Evolutionary conservation across 2,329 filamentous ascomycete species (phyloP).

Genomic region (Xylariaceae sp.): DNA sequence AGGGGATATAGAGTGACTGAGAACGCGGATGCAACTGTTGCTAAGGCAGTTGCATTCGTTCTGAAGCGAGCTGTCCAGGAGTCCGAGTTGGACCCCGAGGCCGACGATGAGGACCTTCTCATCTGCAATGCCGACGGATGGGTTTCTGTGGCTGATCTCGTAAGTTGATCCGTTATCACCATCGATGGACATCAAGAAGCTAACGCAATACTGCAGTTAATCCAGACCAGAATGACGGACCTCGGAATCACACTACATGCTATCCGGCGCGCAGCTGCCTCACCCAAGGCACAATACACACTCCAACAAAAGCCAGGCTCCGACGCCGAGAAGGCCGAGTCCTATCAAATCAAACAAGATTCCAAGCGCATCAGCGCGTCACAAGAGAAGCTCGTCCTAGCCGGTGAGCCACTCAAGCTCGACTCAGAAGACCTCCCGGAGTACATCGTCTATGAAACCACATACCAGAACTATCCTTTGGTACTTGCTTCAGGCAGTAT

Average conservation of each 20-base stretch:
- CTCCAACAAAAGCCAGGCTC: constrained; percentile 27
- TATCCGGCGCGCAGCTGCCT: constrained; percentile 32
- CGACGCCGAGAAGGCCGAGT: constrained; percentile 23
- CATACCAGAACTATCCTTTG: constrained; percentile 42
- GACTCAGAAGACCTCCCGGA: constrained; percentile 36
- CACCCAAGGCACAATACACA: constrained; percentile 36
- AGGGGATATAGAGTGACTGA: constrained; percentile 41
- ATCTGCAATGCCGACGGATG: constrained; percentile 38
- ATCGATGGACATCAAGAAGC: background rate
- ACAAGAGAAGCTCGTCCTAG: constrained; percentile 24
- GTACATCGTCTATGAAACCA: constrained; percentile 42
- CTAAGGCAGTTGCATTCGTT: constrained; percentile 40
- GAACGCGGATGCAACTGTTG: constrained; percentile 36
- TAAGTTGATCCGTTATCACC: constrained; percentile 23
- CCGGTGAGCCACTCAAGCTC: constrained; percentile 30
- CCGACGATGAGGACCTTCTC: constrained; percentile 28
- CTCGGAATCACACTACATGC: constrained; percentile 35
- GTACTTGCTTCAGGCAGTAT: constrained; percentile 39
- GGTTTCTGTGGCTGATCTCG: constrained; percentile 37
- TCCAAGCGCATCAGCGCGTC: constrained; percentile 24
- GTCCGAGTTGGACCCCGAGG: constrained; percentile 33
- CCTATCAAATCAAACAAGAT: constrained; percentile 36
- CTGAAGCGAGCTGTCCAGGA: constrained; percentile 37
- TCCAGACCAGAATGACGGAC: constrained; percentile 32
- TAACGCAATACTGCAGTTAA: constrained; percentile 27